Evolutionary conservation across 805 yeast species (phyloP).

Genomic region (Lachancea mirantina): DNA sequence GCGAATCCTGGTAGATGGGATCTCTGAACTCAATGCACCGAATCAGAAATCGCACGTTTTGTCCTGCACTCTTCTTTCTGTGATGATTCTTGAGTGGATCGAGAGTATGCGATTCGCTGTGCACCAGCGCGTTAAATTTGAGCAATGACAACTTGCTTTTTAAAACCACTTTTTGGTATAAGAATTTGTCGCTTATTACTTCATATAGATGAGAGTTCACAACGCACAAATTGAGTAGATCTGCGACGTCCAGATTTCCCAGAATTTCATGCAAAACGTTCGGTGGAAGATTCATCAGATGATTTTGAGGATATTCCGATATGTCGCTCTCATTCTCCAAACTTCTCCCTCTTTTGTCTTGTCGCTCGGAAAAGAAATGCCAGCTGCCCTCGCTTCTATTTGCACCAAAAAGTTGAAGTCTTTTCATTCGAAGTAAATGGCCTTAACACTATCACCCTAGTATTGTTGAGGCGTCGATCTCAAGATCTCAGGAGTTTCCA

Average conservation of each 20-base stretch:
- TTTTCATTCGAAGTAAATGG: slow-evolving; percentile 32
- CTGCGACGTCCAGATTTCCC: slow-evolving; percentile 17
- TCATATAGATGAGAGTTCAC: slow-evolving; percentile 21
- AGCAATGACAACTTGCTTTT: slow-evolving; percentile 22
- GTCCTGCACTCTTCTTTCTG: slow-evolving; percentile 6
- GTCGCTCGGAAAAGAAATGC: no score
- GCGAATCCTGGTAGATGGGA: slow-evolving; percentile 30
- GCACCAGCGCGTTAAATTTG: slow-evolving; percentile 27
- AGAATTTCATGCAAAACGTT: slow-evolving; percentile 22
- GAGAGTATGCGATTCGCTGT: slow-evolving; percentile 23
- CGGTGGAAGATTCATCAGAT: slow-evolving; percentile 20
- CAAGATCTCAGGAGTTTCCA: no score
- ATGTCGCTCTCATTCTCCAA: no score
- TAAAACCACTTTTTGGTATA: slow-evolving; percentile 24
- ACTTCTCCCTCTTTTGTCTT: no score
- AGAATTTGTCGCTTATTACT: slow-evolving; percentile 19
- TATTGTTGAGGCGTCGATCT: no score
- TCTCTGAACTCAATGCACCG: slow-evolving; percentile 23
- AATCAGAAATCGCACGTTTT: slow-evolving; percentile 24
- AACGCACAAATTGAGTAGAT: slow-evolving; percentile 19
- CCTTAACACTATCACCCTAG: no score
- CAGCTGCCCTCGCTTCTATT: no score
- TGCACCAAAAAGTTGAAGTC: slow-evolving; percentile 39
- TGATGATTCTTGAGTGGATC: slow-evolving; percentile 13
- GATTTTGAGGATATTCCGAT: no score